Conservation (phyloP, 2,329 filamentous ascomycete genomes). For the Polychaeton citri region DNA sequence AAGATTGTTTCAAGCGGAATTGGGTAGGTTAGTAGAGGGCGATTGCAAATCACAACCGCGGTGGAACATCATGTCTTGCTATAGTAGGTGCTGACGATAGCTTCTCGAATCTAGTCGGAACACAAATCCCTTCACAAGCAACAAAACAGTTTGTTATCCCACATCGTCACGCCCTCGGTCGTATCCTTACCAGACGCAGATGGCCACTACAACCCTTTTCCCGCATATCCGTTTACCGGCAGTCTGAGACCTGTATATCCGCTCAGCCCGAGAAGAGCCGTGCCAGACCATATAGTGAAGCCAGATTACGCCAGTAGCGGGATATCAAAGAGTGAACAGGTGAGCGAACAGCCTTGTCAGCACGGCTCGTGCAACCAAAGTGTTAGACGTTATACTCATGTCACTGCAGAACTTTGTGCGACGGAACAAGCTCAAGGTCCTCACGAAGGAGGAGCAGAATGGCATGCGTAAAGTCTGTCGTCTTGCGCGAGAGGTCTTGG, state of each 20-base stretch:
- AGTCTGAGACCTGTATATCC: constrained; percentile 58
- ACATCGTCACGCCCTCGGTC: constrained; percentile 63
- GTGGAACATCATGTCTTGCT: not conserved
- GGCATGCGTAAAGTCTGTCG: constrained; percentile 88
- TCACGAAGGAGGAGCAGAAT: constrained; percentile 68
- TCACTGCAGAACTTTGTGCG: constrained; percentile 35
- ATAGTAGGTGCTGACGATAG: not conserved
- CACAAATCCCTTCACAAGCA: constrained; percentile 81
- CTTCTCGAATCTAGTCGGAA: constrained; percentile 43
- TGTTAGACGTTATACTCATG: not conserved
- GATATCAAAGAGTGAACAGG: constrained; percentile 52
- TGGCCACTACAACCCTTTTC: constrained; percentile 84
- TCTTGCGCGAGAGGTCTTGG: constrained; percentile 78
- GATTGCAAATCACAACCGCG: not conserved
- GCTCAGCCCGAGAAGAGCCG: constrained; percentile 56
- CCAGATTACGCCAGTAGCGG: constrained; percentile 86
- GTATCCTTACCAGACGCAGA: constrained; percentile 84
- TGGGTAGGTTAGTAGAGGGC: constrained; percentile 53
- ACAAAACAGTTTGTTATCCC: constrained; percentile 56
- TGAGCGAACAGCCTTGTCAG: constrained; percentile 33
- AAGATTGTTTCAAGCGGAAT: constrained; percentile 97
- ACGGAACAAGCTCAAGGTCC: constrained; percentile 68
- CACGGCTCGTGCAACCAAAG: not conserved
- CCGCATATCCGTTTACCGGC: constrained; percentile 72
- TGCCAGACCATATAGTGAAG: constrained; percentile 68